Conservation (phyloP, 768 basidiomycete species). For the Epithele typhae region DNA sequence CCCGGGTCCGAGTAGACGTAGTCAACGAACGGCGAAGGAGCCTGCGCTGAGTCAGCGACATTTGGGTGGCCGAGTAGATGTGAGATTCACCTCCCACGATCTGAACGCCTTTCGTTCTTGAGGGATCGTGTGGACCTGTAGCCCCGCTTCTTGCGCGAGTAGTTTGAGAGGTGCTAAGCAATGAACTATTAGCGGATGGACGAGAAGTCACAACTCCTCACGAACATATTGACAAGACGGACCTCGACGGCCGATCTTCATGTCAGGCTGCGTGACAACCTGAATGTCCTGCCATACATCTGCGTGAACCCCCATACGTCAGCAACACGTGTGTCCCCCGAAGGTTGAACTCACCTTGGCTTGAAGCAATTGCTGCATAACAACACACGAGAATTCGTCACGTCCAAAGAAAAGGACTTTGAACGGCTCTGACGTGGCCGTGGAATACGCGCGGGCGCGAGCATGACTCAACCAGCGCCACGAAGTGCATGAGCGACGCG, state of each 20-base stretch:
- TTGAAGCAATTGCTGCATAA: slow-evolving; percentile 58
- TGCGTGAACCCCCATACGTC: slow-evolving; percentile 24
- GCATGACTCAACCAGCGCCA: too few relatives aligned
- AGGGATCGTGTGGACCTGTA: slow-evolving; percentile 63
- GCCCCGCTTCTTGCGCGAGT: slow-evolving; percentile 45
- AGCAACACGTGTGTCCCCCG: background rate
- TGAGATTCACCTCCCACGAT: slow-evolving; percentile 50
- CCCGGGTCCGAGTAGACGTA: too few relatives aligned
- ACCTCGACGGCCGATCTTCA: slow-evolving; percentile 59
- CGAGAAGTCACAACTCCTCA: background rate
- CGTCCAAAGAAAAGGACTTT: slow-evolving; percentile 87
- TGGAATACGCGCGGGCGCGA: too few relatives aligned
- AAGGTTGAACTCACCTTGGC: slow-evolving; percentile 49
- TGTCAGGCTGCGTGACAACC: slow-evolving; percentile 72
- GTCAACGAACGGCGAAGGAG: slow-evolving; percentile 28
- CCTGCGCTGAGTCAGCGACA: slow-evolving; percentile 1
- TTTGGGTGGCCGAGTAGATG: background rate
- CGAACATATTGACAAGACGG: slow-evolving; percentile 54
- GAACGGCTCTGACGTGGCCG: slow-evolving; percentile 31
- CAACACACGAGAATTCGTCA: slow-evolving; percentile 79
- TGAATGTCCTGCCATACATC: slow-evolving; percentile 73
- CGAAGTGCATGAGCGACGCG: too few relatives aligned
- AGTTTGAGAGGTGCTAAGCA: slow-evolving; percentile 60
- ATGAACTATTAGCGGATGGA: background rate
- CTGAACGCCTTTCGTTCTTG: slow-evolving; percentile 54